These are phyloP conservation scores for Calophaca sinica DNA, from an alignment of 306 rosid species.

Conservation along the genomic window DNA sequence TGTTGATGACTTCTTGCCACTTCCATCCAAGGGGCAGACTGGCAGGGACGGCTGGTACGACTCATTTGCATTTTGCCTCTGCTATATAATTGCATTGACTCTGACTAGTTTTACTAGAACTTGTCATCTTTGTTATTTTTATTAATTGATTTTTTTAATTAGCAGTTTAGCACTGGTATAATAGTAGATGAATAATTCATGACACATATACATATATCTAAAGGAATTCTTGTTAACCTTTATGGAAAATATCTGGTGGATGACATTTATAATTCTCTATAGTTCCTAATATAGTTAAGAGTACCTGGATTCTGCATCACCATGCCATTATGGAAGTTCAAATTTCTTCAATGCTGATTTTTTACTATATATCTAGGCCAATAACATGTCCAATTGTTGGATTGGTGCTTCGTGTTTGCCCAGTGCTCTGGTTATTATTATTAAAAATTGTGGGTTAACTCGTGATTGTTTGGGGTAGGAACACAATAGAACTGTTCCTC, in stretches of 20 bases:
- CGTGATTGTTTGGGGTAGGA: not conserved
- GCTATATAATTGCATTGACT: not conserved
- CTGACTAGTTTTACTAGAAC: not conserved
- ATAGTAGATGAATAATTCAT: not conserved
- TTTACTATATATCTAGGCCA: constrained; percentile 2
- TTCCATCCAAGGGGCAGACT: no score
- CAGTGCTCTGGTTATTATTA: not conserved
- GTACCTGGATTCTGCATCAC: not conserved
- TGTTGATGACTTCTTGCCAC: no score
- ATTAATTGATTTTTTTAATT: not conserved
- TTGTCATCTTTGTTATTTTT: not conserved
- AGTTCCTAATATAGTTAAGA: no score
- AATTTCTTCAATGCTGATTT: not conserved
- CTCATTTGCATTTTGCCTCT: not conserved
- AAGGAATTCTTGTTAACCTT: not conserved
- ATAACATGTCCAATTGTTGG: not conserved
- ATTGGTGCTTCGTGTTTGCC: not conserved
- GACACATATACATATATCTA: not conserved
- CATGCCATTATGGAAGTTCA: not conserved
- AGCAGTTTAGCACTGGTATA: not conserved
- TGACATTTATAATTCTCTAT: no score
- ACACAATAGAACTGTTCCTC: not conserved
- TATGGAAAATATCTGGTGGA: no score
- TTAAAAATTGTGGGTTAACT: constrained; percentile 1
- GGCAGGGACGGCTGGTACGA: no score